These are phyloP conservation scores for Diaporthe ampelina DNA, from an alignment of 2,329 filamentous ascomycete genomes.

Conservation along the genomic window DNA sequence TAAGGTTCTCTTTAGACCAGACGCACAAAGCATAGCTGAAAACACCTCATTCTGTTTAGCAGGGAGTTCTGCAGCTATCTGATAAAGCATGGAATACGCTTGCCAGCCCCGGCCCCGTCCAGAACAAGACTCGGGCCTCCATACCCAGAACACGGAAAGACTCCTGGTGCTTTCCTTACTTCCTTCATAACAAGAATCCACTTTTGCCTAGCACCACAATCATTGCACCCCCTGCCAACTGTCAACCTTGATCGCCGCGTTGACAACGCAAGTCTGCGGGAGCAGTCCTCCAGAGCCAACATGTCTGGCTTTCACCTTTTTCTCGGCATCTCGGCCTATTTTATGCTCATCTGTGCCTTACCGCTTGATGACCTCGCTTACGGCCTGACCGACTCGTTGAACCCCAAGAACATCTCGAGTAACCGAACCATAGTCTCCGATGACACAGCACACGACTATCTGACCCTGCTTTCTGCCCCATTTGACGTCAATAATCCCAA, in stretches of 20 bases:
- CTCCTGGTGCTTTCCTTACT: neutral
- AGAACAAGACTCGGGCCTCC: neutral
- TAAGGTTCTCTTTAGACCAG: no score
- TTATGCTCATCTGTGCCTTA: neutral
- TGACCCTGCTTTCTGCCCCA: neutral
- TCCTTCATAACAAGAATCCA: neutral
- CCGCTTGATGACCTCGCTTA: neutral
- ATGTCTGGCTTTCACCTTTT: neutral
- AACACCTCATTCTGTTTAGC: neutral
- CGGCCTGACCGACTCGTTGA: neutral
- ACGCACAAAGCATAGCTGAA: neutral
- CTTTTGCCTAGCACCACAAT: neutral
- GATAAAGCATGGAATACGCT: neutral
- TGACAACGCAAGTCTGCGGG: neutral
- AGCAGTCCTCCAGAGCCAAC: neutral
- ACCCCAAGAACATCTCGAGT: neutral
- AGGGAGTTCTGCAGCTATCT: no score
- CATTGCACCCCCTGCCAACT: neutral
- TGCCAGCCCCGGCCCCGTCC: neutral
- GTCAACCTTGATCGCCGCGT: neutral
- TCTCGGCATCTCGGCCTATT: neutral
- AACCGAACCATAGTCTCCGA: neutral
- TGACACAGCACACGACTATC: neutral
- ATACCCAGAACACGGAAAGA: no score
- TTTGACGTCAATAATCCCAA: neutral